phyloP scores from a whole-genome alignment of 257 asterid species.

The Solanum corneliomulleri region DNA sequence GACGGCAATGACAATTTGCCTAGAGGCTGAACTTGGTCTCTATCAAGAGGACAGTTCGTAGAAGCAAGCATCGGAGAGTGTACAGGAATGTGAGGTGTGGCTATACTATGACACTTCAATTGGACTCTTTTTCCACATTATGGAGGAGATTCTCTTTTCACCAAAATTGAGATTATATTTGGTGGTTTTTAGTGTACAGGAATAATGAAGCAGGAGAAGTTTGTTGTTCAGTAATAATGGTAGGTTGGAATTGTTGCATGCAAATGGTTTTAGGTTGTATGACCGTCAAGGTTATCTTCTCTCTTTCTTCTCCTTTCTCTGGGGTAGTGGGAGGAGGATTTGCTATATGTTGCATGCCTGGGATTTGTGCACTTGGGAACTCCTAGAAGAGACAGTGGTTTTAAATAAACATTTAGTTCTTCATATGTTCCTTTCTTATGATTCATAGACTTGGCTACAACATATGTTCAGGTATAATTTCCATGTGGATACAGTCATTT shows the following conservation, averaged over 20 bases:
- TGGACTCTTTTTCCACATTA: background rate
- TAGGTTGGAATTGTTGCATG: background rate
- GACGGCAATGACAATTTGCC: background rate
- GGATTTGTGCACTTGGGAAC: background rate
- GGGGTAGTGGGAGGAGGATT: background rate
- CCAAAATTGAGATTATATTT: background rate
- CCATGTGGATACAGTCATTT: background rate
- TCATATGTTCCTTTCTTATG: background rate
- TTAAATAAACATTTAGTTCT: background rate
- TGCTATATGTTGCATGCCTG: background rate
- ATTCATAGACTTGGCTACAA: background rate
- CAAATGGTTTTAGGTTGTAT: background rate
- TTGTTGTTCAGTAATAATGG: background rate
- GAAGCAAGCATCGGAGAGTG: background rate
- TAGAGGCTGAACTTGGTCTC: background rate
- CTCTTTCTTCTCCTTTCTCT: background rate
- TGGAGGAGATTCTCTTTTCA: background rate
- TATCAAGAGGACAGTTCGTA: background rate
- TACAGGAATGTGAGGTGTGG: background rate
- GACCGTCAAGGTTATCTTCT: background rate
- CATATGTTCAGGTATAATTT: background rate
- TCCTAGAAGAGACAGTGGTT: background rate
- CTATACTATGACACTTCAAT: background rate
- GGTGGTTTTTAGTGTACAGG: background rate
- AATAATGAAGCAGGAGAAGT: background rate